Conservation (phyloP, 2,329 filamentous ascomycete genomes). For the Fusarium verticillioides region DNA sequence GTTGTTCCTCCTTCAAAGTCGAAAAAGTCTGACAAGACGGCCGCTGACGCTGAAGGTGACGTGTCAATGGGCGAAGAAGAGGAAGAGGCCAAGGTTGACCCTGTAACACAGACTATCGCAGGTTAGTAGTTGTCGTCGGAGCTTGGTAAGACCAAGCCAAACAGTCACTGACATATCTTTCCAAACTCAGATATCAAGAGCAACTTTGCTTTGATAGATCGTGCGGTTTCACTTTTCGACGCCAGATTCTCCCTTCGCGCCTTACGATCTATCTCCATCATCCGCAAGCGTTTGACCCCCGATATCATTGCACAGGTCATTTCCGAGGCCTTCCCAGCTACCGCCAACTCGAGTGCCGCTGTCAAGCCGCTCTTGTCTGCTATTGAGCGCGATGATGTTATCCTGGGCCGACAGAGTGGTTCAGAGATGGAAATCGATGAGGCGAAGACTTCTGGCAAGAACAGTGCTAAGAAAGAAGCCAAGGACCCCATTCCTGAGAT, state of each 20-base stretch:
- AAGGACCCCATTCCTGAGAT: slow-evolving; percentile 89
- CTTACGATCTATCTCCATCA: slow-evolving; percentile 92
- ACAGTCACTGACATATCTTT: slow-evolving; percentile 34
- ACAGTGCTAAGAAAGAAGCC: slow-evolving; percentile 69
- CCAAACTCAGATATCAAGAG: slow-evolving; percentile 82
- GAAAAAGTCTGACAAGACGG: slow-evolving; percentile 66
- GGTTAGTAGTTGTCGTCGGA: slow-evolving; percentile 56
- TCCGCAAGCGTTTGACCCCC: slow-evolving; percentile 88
- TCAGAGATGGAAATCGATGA: slow-evolving; percentile 81
- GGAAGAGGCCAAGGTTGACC: slow-evolving; percentile 68
- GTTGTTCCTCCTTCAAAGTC: slow-evolving; percentile 80
- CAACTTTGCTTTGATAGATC: slow-evolving; percentile 92
- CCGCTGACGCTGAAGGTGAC: slow-evolving; percentile 74
- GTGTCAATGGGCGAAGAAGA: slow-evolving; percentile 74
- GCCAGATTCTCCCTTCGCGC: slow-evolving; percentile 94
- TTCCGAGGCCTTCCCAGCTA: slow-evolving; percentile 78
- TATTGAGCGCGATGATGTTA: slow-evolving; percentile 73
- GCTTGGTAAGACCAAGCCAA: background rate
- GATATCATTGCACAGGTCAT: slow-evolving; percentile 85
- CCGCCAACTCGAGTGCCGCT: slow-evolving; percentile 68
- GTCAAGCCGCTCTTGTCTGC: slow-evolving; percentile 77
- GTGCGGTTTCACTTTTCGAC: slow-evolving; percentile 92
- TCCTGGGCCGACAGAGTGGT: slow-evolving; percentile 66
- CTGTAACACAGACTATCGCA: slow-evolving; percentile 67
- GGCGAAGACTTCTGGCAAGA: slow-evolving; percentile 62